Conservation (phyloP, 73 alveolate genomes). For the Tetrahymena elliotti region DNA sequence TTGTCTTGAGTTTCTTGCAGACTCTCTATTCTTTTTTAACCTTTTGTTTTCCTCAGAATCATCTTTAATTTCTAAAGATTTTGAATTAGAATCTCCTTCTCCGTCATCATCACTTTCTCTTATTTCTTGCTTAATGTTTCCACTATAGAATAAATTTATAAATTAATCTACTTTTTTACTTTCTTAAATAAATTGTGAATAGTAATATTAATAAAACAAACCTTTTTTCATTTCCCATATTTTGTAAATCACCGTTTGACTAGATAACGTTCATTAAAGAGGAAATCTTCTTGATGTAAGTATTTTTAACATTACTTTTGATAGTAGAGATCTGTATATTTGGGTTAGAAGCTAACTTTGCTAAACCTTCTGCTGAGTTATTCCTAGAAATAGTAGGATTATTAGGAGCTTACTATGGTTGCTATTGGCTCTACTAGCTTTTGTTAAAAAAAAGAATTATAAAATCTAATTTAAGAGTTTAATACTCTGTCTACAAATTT, state of each 20-base stretch:
- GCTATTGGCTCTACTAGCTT: background rate
- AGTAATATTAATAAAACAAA: too few relatives aligned
- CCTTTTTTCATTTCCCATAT: background rate
- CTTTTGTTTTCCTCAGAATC: slow-evolving; percentile 17
- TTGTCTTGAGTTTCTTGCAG: slow-evolving; percentile 45
- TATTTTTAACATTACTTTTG: slow-evolving; percentile 40
- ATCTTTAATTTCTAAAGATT: background rate
- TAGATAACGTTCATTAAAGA: slow-evolving; percentile 11
- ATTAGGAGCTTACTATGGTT: background rate
- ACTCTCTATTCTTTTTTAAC: slow-evolving; percentile 47
- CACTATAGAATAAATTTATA: background rate
- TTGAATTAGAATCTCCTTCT: background rate
- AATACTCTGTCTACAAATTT: background rate
- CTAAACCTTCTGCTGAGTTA: background rate
- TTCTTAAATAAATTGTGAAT: too few relatives aligned
- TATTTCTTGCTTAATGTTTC: background rate
- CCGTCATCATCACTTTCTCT: background rate
- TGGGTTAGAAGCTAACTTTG: background rate
- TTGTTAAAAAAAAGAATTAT: background rate
- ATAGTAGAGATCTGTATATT: background rate
- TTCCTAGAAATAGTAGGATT: background rate
- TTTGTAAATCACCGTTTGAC: background rate
- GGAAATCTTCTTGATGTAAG: slow-evolving; percentile 29
- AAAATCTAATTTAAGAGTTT: background rate
- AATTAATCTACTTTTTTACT: too few relatives aligned